A percentile compares a stretch with the other conserved stretches of the same genome.
These are phyloP conservation scores for Scheffersomyces segobiensis DNA, from an alignment of 1,139 yeast genomes.

Conservation along the genomic window DNA sequence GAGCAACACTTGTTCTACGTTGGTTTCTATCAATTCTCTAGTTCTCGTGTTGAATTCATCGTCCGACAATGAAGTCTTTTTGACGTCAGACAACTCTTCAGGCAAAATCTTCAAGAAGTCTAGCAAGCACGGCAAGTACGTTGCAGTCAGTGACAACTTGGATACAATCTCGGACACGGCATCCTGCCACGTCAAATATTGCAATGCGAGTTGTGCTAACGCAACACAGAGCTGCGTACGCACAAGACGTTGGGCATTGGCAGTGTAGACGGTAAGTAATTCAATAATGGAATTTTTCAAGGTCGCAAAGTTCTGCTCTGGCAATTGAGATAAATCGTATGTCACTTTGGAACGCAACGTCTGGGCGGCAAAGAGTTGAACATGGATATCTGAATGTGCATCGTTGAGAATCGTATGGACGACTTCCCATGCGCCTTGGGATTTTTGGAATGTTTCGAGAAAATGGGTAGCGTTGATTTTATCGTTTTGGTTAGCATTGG, in stretches of 20 bases:
- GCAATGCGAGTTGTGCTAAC: conserved; percentile 78
- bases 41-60: conserved; percentile 74
- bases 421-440: conserved; percentile 66
- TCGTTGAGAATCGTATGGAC: conserved; percentile 32
- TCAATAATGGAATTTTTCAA: conserved; percentile 65
- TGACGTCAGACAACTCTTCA: conserved; percentile 81
- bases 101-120: conserved; percentile 87
- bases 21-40: conserved; percentile 59
- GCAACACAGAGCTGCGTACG: conserved; percentile 81
- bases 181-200: conserved; percentile 68
- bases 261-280: conserved; percentile 48
- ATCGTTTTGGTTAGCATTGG: conserved; percentile 48
- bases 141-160: conserved; percentile 41
- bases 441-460: conserved; percentile 81
- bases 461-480: conserved; percentile 65
- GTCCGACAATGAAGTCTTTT: conserved; percentile 76
- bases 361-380: conserved; percentile 82
- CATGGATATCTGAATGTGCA: conserved; percentile 43
- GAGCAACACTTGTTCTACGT: conserved; percentile 67
- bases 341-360: conserved; percentile 82
- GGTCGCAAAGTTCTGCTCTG: conserved; percentile 48
- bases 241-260: conserved; percentile 50
- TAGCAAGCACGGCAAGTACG: conserved; percentile 49
- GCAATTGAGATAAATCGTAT: conserved; percentile 80
- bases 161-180: conserved; percentile 70